Base-by-base conservation (phyloP, 2,329 filamentous ascomycete genomes). In the Incumbomyces delicatus region DNA sequence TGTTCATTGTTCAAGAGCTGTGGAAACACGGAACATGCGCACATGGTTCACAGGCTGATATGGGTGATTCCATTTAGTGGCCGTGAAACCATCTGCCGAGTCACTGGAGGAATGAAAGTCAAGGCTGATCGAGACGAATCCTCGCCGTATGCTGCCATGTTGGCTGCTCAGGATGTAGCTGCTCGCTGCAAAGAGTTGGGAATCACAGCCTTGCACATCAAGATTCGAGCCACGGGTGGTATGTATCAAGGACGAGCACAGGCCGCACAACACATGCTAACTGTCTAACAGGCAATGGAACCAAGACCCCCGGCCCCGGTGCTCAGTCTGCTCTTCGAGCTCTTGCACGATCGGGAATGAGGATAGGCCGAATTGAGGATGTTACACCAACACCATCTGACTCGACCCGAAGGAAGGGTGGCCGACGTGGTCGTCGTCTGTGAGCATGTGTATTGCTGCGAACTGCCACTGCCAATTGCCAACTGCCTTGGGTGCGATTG, bases 371-470 rank as follows among this genome's bases (percentile, higher is more conserved):
- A 69, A 98, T 98, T 66, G 92, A 98, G 85, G 92, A 98, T 72
- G 92, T 98, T 58, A 98, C 94, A 64, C 92, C 92, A 65, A 98
- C 92, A 54, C 92, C 94, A 64, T 98, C 92, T 73, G 92, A 98
- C 76, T 95, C 87, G 72, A 98, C 92, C 67, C 87, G 92, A 77
- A 89, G 90, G 79, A 98, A 98, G 88, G 92, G 92, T 79, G 92
- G 92, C 95, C 89, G 92, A 76, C 90, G 92, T 86, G 92, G 92
- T 96, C 92, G 92, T 78, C 90, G 92, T 95, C 86, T 98, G 75
- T 98, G 78, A 86, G 74, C 71, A 65, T 68, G 46, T 39, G 11
- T 35, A n/a, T 31, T 49, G 17, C 31, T 35, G 31, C 30, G 18
- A 36, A 27, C 22, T 22, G 32, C 32, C 10, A 18, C 27, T 14